Base-by-base conservation (phyloP, 2,329 filamentous ascomycete species). In the Fusarium circinatum region DNA sequence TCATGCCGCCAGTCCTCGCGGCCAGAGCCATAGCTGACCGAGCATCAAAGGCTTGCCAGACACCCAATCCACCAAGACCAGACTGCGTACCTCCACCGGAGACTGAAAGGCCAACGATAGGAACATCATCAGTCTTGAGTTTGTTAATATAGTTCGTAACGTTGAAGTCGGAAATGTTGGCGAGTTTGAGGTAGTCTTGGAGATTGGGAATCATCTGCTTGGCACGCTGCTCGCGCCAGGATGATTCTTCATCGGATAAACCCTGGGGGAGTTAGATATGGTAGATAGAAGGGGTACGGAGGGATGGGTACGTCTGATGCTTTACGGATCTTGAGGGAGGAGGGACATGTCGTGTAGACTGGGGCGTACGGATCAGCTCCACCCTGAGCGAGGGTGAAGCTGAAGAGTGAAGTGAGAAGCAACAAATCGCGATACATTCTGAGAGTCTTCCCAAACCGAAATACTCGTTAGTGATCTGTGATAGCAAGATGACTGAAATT, bases 31-130 rank as follows among this genome's bases (percentile, higher is more conserved):
- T 36, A 2, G 65, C 58, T 17, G 79, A 78, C 9, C 78, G 74
- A 13, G 69, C 70, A 58, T 80, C 79, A 15, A 71, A 80, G 1
- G 79, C 79, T 15, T 79, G 76, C 74, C 76, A 80, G 32, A 80
- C 54, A 0, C 79, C 79, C 1, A 80, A 34, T 0, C 79, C 79
- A 7, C 79, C 79, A 14, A 80, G 47, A 5, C 78, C 79, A 22
- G 79, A 79, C 47, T 80, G 79, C 0, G 79, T 78, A 1, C 77
- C 78, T 36, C 78, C 79, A 1, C 78, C 79, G 0, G 79, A 80
- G 15, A 80, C 58, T 4, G 79, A 71, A 12, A 79, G 62, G 0
- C 77, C 78, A 18, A 80, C 57, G 3, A 79, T 38, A 3, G 79
- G 77, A 0, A 75, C 61, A 28, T 64, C 70, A 2, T 38, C 72